These are phyloP conservation scores for Penicillium soppii DNA, from an alignment of 495 filamentous ascomycete species.

Conservation along the genomic window DNA sequence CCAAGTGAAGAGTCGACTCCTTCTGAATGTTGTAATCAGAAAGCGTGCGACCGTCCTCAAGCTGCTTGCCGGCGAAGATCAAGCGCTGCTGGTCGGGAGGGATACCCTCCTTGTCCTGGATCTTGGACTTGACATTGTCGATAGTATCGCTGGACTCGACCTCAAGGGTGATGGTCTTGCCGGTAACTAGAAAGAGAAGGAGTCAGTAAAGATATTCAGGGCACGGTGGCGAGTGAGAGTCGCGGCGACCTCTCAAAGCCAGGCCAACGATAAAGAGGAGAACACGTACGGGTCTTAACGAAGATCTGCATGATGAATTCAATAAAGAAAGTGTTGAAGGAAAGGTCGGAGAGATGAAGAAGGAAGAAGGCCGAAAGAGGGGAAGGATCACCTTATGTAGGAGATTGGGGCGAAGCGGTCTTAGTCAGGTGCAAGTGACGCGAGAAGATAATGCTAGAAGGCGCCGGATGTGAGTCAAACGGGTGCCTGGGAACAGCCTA, in stretches of 20 bases:
- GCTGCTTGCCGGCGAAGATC: slow-evolving; percentile 98
- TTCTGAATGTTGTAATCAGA: slow-evolving; percentile 99
- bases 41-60: slow-evolving; percentile 94
- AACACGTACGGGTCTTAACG: slow-evolving; percentile 86
- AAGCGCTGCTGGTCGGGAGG: slow-evolving; percentile 97
- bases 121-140: slow-evolving; percentile 99
- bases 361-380: slow-evolving; percentile 9
- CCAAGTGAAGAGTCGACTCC: slow-evolving; percentile 92
- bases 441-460: slow-evolving; percentile 16
- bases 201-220: slow-evolving; percentile 16
- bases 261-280: slow-evolving; percentile 13
- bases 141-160: slow-evolving; percentile 97
- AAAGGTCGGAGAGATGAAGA: too few relatives aligned
- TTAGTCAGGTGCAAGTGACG: slow-evolving; percentile 36
- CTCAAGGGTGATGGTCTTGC: slow-evolving; percentile 99
- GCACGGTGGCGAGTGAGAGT: neutral
- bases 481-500: slow-evolving; percentile 14
- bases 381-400: slow-evolving; percentile 26
- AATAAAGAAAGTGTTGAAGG: slow-evolving; percentile 16
- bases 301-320: slow-evolving; percentile 84
- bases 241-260: too few relatives aligned
- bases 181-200: slow-evolving; percentile 57
- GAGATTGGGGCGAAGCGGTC: slow-evolving; percentile 34
- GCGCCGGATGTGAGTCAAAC: slow-evolving; percentile 30
- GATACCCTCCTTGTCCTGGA: slow-evolving; percentile 99